A percentile compares a stretch with the other conserved stretches of the same genome.
Evolutionary conservation across 2,329 filamentous ascomycete species (phyloP).

Genomic region (Sclerotinia nivalis): DNA sequence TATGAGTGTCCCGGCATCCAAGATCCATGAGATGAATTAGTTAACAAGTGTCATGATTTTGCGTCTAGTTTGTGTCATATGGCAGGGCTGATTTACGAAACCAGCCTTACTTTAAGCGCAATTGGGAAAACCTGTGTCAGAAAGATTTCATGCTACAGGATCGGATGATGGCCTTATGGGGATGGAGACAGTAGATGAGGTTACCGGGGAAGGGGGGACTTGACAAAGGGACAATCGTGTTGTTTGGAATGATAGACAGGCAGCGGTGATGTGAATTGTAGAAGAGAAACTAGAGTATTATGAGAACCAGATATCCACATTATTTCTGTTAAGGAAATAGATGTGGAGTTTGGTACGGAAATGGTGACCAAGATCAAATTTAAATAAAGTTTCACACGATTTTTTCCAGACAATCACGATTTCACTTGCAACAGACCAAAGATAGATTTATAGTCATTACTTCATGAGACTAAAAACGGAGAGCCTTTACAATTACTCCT

Average conservation of each 20-base stretch:
- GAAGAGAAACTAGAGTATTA: background rate
- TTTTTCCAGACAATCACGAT: background rate
- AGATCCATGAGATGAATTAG: no score
- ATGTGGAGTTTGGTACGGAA: background rate
- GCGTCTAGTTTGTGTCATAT: no score
- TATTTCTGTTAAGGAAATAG: background rate
- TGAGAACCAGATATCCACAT: background rate
- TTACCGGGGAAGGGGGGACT: background rate
- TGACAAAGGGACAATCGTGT: background rate
- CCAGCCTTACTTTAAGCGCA: background rate
- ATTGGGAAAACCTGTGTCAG: conserved; percentile 5
- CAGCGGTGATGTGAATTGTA: background rate
- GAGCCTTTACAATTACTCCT: background rate
- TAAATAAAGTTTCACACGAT: no score
- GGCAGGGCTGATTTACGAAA: background rate
- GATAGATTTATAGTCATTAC: background rate
- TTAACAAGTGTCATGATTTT: no score
- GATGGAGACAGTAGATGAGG: background rate
- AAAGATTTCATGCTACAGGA: background rate
- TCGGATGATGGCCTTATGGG: background rate
- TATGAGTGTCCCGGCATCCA: no score
- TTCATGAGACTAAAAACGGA: background rate
- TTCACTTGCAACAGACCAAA: background rate
- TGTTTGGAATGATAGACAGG: background rate
- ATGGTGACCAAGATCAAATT: background rate